Percentiles rank a stretch among this genome's conserved stretches.
These are phyloP conservation scores for Lablab purpureus DNA, from an alignment of 306 rosid genomes.

Conservation along the genomic window DNA sequence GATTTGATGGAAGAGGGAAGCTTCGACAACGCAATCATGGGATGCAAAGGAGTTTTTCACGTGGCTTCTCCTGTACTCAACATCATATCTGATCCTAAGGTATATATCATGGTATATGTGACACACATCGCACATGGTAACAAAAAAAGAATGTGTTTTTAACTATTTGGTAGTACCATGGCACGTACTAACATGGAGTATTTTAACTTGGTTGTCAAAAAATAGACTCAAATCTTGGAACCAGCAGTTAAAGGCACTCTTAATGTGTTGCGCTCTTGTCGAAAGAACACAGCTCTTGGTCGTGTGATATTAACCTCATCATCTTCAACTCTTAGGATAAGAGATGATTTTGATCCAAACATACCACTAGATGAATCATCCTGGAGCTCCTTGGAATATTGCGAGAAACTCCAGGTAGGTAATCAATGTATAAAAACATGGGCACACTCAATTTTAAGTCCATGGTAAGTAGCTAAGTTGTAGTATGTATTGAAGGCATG, in stretches of 20 bases:
- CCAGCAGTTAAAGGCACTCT: conserved; percentile 81
- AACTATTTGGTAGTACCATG: neutral
- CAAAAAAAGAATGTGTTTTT: neutral
- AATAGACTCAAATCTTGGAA: conserved; percentile 68
- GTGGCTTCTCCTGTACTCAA: conserved; percentile 86
- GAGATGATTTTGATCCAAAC: conserved; percentile 65
- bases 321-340: conserved; percentile 73
- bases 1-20: conserved; percentile 77
- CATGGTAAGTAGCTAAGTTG: neutral
- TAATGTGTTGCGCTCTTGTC: conserved; percentile 79
- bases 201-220: neutral
- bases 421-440: neutral
- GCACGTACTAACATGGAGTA: neutral
- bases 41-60: conserved; percentile 89
- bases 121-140: neutral
- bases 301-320: conserved; percentile 90
- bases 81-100: conserved; percentile 76
- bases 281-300: conserved; percentile 61
- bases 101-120: neutral
- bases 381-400: conserved; percentile 75
- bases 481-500: conserved; percentile 56
- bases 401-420: conserved; percentile 66
- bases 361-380: conserved; percentile 73
- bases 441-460: neutral
- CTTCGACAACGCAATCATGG: conserved; percentile 80